A percentile compares a stretch with the other conserved stretches of the same genome.
Conservation (phyloP, 2,329 filamentous ascomycete genomes). For the Hypocrella siamensis region DNA sequence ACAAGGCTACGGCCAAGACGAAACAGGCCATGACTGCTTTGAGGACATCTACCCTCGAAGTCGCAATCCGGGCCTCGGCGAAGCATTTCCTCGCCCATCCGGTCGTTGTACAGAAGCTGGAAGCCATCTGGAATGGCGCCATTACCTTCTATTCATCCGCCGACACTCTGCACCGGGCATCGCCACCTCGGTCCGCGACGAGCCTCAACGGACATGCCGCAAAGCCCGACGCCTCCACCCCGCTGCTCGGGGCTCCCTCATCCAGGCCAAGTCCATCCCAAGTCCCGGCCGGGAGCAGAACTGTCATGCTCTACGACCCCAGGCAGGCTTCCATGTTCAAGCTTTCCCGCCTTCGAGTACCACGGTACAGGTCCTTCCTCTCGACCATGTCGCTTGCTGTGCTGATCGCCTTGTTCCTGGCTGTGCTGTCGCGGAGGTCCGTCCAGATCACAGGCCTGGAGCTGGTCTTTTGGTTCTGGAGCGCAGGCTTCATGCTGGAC, state of each 20-base stretch:
- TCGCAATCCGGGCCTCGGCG: slow-evolving; percentile 82
- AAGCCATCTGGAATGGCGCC: slow-evolving; percentile 91
- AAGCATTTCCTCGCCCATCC: slow-evolving; percentile 89
- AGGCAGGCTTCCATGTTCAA: slow-evolving; percentile 83
- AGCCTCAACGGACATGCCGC: slow-evolving; percentile 11
- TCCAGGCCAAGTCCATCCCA: slow-evolving; percentile 16
- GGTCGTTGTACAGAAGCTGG: slow-evolving; percentile 83
- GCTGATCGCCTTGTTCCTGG: slow-evolving; percentile 70
- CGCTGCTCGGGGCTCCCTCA: slow-evolving; percentile 26
- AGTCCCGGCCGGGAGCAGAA: slow-evolving; percentile 41
- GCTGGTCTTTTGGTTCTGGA: slow-evolving; percentile 94
- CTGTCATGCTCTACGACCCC: slow-evolving; percentile 79
- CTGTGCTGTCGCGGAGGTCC: slow-evolving; percentile 63
- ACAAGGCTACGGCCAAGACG: slow-evolving; percentile 19
- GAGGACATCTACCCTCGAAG: slow-evolving; percentile 78
- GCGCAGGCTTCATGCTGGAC: slow-evolving; percentile 90
- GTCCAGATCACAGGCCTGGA: slow-evolving; percentile 71
- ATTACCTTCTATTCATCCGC: slow-evolving; percentile 88
- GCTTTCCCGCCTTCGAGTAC: slow-evolving; percentile 76
- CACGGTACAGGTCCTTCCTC: slow-evolving; percentile 79
- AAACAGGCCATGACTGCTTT: slow-evolving; percentile 43
- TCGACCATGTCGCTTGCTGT: slow-evolving; percentile 79
- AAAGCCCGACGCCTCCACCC: slow-evolving; percentile 31
- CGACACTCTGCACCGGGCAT: slow-evolving; percentile 61
- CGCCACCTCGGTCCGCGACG: slow-evolving; percentile 10